Evolutionary conservation across 2,329 filamentous ascomycete genomes (phyloP), one percentile per base, ranked within the genome.

Genomic region (Sporothrix humicola): DNA sequence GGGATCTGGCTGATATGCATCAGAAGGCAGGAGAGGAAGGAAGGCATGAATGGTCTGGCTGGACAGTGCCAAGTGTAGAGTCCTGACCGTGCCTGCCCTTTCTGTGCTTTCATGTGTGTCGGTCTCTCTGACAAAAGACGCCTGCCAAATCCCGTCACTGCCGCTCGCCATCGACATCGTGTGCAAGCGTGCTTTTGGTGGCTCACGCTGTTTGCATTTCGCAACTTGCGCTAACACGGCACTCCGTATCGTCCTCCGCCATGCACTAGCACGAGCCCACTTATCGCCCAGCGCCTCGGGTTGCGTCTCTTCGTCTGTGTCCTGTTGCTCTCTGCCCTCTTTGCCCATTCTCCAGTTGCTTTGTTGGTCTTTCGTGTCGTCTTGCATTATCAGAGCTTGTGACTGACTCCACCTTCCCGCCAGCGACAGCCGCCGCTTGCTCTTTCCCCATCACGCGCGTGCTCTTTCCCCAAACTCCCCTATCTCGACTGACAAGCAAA

Each of bases 81-180:
- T 37, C 31, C 31, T 37, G 31, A 7, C 31, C 31, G 7, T 37
- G 31, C 31, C 31, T 37, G 31, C 31, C 31, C 31, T 37, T 37
- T 5, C 31, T 37, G 31, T 37, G 7, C 31, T 37, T 37, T 37
- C 31, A 37, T 37, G 7, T n/a, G 31, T 52, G 48, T 15, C 48
- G 46, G n/a, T 5, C 61, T 15, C 44, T 73, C 65, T 69, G 69
- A 63, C 69, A 59, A 42, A 72, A 72, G 42, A 69, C 46, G 59
- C 70, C 37, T 63, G 73, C 31, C 66, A 73, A 73, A 74, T 74
- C 73, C 73, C 73, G 73, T 74, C 73, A 74, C 59, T 73, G 73
- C 73, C 71, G 73, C 68, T 73, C 73, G 73, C 71, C 73, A 74
- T 74, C 37, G 68, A 50, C 68, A 48, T 71, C 13, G 68, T 58